Evolutionary conservation across 2,329 filamentous ascomycete species (phyloP), one percentile per base, ranked within the genome.

Genomic region (Helicocarpus griseus): DNA sequence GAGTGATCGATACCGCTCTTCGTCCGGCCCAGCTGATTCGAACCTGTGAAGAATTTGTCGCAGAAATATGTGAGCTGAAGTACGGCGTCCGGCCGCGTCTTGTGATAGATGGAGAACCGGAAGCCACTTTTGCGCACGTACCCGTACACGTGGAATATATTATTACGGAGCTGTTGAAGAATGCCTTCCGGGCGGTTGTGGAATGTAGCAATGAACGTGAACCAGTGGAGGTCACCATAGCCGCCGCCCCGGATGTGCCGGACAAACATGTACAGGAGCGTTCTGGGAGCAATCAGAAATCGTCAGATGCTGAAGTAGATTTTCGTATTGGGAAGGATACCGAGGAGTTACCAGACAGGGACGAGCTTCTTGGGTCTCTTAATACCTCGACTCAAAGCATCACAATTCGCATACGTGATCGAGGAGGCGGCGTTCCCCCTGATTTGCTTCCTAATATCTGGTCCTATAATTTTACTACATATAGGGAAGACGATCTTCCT

Each of bases 131-230:
- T 64, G 89, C 91, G 19, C 93, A 94, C 63, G 85, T 98, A 7
- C 93, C 93, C 13, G 93, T 95, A 66, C 93, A 98, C 68, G 79
- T 98, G 22, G 91, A 97, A 69, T 98, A 98, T 68, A 96, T 98
- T 57, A 81, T 96, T 57, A 98, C 91, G 0, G 93, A 98, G 69
- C 78, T 98, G 1, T 78, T 98, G 53, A 98, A 98, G 70, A 98
- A 98, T 64, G 88, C 90, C 1, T 98, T 97, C 73, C 82, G 93
- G 40, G 91, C 93, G 3, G 94, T 89, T 0, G 83, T 97, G 8
- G 93, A 98, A 69, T 84, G 80, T 53, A 82, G 83, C n/a, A 83
- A 81, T 62, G 85, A 86, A 59, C 77, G 80, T 39, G 86, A 95
- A 57, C 88, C 91, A 1, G 78, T 98, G 38, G 87, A 95, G 58